These are phyloP conservation scores for Penicillium sp. DNA, from an alignment of 2,329 filamentous ascomycete species.

Conservation along the genomic window DNA sequence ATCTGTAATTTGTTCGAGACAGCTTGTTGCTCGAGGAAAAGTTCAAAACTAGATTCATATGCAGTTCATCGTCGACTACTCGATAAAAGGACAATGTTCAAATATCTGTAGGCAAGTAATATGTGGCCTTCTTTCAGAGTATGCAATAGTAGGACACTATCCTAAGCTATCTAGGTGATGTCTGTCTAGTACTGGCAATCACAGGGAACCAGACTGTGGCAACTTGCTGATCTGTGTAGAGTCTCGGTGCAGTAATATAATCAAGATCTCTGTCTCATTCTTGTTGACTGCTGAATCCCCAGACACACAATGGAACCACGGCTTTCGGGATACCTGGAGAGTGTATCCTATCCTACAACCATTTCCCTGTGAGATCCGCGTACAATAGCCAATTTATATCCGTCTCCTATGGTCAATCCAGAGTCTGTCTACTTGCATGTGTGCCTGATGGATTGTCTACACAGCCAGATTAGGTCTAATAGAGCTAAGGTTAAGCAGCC, in stretches of 20 bases:
- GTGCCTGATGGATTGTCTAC: not conserved
- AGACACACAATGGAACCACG: not conserved
- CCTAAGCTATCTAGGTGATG: not conserved
- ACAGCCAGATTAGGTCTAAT: not conserved
- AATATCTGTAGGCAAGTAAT: not conserved
- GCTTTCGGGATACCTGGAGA: not conserved
- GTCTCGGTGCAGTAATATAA: not conserved
- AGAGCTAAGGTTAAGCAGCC: too few relatives aligned
- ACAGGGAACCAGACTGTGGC: not conserved
- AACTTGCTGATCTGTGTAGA: not conserved
- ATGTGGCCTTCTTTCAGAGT: not conserved
- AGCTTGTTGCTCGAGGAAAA: not conserved
- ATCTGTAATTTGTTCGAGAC: not conserved
- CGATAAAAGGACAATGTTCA: not conserved
- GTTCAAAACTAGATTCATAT: not conserved
- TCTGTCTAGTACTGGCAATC: not conserved
- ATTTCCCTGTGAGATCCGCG: too few relatives aligned
- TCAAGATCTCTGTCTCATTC: not conserved
- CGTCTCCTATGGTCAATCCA: not conserved
- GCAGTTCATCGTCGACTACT: not conserved
- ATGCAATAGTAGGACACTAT: not conserved
- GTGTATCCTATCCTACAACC: not conserved
- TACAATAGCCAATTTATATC: not conserved
- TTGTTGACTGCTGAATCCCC: not conserved
- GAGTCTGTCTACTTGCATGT: not conserved